Evolutionary conservation across 345 rosid genomes (phyloP).

Genomic region (Citrus reticulata): DNA sequence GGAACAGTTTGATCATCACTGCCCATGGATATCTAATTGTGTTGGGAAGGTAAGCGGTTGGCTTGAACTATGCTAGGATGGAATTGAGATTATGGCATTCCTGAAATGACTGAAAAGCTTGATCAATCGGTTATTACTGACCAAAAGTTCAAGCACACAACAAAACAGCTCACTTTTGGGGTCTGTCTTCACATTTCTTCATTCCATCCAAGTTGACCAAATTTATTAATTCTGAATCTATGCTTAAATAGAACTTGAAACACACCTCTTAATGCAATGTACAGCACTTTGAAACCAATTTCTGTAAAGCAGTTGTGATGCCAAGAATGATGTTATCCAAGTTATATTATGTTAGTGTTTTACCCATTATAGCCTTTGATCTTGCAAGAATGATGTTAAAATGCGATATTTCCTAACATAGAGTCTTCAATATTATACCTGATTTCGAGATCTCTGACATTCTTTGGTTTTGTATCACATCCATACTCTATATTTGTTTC

Average conservation of each 20-base stretch:
- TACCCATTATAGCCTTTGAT: not conserved
- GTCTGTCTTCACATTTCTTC: not conserved
- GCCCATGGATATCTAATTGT: constrained; percentile 99
- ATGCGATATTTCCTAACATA: not conserved
- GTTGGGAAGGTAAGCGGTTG: constrained; percentile 81
- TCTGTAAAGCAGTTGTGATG: not conserved
- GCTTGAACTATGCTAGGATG: not conserved
- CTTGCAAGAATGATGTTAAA: not conserved
- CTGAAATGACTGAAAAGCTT: not conserved
- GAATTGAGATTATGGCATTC: not conserved
- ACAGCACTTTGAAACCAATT: not conserved
- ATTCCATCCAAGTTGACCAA: not conserved
- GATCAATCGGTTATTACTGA: not conserved
- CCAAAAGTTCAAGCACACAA: not conserved
- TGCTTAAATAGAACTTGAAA: not conserved
- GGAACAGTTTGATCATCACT: constrained; percentile 97
- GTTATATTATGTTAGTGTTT: not conserved
- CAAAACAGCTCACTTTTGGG: not conserved
- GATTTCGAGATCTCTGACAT: not conserved
- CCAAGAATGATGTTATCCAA: not conserved
- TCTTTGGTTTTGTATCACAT: not conserved
- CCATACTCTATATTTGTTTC: not conserved
- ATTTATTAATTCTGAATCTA: not conserved
- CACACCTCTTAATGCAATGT: not conserved
- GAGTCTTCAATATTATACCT: not conserved